Conservation (phyloP, 139 green algal species). For the Coccomyxa sp. region DNA sequence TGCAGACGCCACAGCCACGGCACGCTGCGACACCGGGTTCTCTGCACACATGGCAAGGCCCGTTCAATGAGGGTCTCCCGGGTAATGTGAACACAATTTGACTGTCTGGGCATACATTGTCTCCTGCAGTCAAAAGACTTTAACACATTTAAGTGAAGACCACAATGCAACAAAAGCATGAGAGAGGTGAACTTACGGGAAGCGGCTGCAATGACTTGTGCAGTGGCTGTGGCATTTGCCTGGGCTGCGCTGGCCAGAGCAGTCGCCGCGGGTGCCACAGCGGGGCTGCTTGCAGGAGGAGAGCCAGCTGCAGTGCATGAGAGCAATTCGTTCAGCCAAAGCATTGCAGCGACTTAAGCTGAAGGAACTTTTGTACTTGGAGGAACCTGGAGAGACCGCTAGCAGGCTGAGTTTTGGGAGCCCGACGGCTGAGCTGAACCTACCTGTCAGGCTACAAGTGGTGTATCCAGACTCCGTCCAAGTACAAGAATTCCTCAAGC, state of each 20-base stretch:
- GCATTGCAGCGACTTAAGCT: neutral
- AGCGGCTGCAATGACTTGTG: neutral
- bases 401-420: neutral
- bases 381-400: neutral
- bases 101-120: neutral
- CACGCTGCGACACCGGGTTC: too few relatives aligned
- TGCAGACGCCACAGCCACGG: neutral
- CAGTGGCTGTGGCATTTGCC: neutral
- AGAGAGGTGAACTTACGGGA: neutral
- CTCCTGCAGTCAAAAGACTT: neutral
- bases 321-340: neutral
- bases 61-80: neutral
- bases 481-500: too few relatives aligned
- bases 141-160: neutral
- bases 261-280: neutral
- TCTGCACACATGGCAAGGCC: neutral
- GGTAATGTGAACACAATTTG: neutral
- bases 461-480: too few relatives aligned
- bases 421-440: neutral
- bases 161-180: too few relatives aligned
- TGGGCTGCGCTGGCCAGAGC: neutral
- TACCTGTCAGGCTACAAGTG: too few relatives aligned
- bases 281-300: neutral
- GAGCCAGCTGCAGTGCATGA: neutral
- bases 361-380: neutral